phyloP scores from a whole-genome alignment of 179 eudicot species.

The Nepenthes alata region DNA sequence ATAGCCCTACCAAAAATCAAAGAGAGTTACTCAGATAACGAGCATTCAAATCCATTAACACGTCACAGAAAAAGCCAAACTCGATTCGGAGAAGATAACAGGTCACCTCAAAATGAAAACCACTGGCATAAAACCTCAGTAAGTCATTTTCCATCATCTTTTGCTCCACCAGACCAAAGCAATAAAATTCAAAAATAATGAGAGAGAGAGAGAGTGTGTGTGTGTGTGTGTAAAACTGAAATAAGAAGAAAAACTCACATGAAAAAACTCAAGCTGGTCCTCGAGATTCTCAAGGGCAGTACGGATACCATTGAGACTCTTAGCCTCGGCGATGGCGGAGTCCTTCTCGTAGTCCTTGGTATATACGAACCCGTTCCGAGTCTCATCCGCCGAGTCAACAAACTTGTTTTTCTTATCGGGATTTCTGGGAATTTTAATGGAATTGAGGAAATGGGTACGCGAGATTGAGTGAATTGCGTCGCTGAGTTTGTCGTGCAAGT shows the following conservation, averaged over 20 bases:
- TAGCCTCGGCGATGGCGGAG: slow-evolving; percentile 61
- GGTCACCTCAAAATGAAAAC: no score
- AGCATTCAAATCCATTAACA: no score
- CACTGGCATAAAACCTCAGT: no score
- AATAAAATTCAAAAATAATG: no score
- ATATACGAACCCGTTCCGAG: slow-evolving; percentile 45
- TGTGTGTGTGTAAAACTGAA: no score
- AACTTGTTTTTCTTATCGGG: background rate
- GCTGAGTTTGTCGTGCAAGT: slow-evolving; percentile 88
- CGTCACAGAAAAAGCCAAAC: no score
- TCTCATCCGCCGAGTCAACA: slow-evolving; percentile 6
- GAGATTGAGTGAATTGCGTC: slow-evolving; percentile 83
- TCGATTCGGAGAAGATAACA: no score
- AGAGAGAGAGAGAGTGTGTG: no score
- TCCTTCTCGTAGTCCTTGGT: slow-evolving; percentile 50
- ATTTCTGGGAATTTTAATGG: slow-evolving; percentile 34
- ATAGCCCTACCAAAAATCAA: no score
- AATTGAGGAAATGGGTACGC: slow-evolving; percentile 51
- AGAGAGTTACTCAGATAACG: no score
- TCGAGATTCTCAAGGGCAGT: slow-evolving; percentile 83
- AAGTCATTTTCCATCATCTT: no score
- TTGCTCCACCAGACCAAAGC: background rate
- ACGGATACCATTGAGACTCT: slow-evolving; percentile 73
- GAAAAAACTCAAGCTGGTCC: slow-evolving; percentile 32
- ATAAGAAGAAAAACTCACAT: slow-evolving; percentile 20